Evolutionary conservation across 108 stramenopile genomes (phyloP), one percentile per base, ranked within the genome.

Genomic region (Mediolabrus comicus): DNA sequence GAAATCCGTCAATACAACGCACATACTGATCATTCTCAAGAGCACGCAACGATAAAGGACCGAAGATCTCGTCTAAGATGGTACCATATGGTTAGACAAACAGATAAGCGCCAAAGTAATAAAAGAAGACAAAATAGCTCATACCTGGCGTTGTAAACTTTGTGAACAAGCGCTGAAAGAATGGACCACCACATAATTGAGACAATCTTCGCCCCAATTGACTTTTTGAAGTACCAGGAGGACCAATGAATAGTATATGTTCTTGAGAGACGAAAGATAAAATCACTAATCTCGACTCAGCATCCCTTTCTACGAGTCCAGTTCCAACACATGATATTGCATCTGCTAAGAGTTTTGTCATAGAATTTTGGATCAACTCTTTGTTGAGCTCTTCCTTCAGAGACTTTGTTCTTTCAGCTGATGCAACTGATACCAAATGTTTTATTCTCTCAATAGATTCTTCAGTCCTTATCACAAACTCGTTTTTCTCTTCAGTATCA

Each of bases 81-180:
- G 3, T 3, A 33, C 5, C 33, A 33, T 6, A 33, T 33, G 33
- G 3, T n/a, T n/a, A n/a, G n/a, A n/a, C n/a, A n/a, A n/a, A n/a
- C n/a, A n/a, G n/a, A n/a, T n/a, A n/a, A n/a, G n/a, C n/a, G n/a
- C n/a, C n/a, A n/a, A n/a, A n/a, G n/a, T n/a, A n/a, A n/a, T n/a
- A n/a, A n/a, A n/a, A n/a, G n/a, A n/a, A n/a, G n/a, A n/a, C n/a
- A n/a, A n/a, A n/a, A n/a, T n/a, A n/a, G n/a, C n/a, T n/a, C 33
- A 6, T 33, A 33, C 33, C 33, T 3, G 88, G 91, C 9, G 88
- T 89, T 12, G 88, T 92, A 62, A 92, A 92, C 5, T 83, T 57
- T 27, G 91, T 92, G 39, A 92, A 79, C 0, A 89, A 68, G 24
- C 87, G 56, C 58, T 92, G 86, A 60, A 92, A 92, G 77, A 89